Evolutionary conservation across 768 basidiomycete genomes (phyloP).

Genomic region (Pilatotrama ljubarskyi): DNA sequence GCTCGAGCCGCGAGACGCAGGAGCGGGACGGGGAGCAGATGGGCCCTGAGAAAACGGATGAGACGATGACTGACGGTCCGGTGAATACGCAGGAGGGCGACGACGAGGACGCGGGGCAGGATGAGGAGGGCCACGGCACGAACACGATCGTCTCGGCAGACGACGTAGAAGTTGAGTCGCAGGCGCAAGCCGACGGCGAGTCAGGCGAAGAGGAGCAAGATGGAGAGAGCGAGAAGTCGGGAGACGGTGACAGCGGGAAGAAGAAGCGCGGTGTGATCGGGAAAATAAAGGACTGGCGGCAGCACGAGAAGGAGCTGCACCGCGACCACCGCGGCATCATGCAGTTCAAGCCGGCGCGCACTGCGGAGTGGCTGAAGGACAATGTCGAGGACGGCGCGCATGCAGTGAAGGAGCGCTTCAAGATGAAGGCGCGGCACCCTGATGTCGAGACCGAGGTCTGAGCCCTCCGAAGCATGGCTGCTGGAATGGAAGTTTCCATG

Average conservation of each 20-base stretch:
- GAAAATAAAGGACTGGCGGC: slow-evolving; percentile 43
- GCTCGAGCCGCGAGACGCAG: slow-evolving; percentile 21
- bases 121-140: slow-evolving; percentile 10
- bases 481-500: not conserved
- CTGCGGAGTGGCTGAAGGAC: slow-evolving; percentile 56
- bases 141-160: slow-evolving; percentile 21
- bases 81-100: slow-evolving; percentile 19
- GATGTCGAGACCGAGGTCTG: slow-evolving; percentile 35
- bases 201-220: slow-evolving; percentile 15
- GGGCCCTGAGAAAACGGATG: not conserved
- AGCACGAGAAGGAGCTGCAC: slow-evolving; percentile 46
- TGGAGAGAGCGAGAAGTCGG: slow-evolving; percentile 27
- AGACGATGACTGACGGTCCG: slow-evolving; percentile 20
- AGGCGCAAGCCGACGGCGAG: slow-evolving; percentile 23
- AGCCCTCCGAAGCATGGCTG: not conserved
- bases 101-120: slow-evolving; percentile 5
- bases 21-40: slow-evolving; percentile 3
- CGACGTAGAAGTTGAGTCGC: slow-evolving; percentile 14
- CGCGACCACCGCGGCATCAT: slow-evolving; percentile 61
- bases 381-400: slow-evolving; percentile 46
- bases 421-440: slow-evolving; percentile 37
- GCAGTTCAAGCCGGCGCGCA: slow-evolving; percentile 59
- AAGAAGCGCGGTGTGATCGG: slow-evolving; percentile 29
- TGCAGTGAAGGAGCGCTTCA: slow-evolving; percentile 38
- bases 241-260: slow-evolving; percentile 33